These are phyloP conservation scores for Chrysoporthe deuterocubensis DNA, from an alignment of 2,329 filamentous ascomycete genomes.

Conservation along the genomic window DNA sequence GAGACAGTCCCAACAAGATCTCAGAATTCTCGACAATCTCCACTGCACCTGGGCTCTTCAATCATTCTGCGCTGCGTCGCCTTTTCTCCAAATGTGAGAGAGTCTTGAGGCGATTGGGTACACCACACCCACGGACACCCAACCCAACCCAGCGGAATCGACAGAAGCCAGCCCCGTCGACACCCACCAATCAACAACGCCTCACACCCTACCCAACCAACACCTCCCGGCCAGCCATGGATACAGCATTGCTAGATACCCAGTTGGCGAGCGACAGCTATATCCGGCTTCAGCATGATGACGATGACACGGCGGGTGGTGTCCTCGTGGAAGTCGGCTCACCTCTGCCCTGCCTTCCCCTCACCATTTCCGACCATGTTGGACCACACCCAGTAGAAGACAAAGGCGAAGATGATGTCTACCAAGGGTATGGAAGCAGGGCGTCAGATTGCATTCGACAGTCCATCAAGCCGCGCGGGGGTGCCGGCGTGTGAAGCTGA, in stretches of 20 bases:
- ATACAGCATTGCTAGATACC: conserved; percentile 14
- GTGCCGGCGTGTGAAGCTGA: background rate
- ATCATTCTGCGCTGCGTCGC: conserved; percentile 43
- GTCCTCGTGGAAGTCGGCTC: background rate
- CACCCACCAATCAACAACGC: conserved; percentile 1
- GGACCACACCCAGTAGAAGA: conserved; percentile 7
- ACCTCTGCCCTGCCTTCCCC: background rate
- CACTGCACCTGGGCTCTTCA: conserved; percentile 41
- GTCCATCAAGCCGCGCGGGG: conserved; percentile 13
- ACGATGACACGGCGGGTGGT: conserved; percentile 17
- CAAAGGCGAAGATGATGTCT: conserved; percentile 7
- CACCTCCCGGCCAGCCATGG: conserved; percentile 12
- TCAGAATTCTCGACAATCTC: conserved; percentile 41
- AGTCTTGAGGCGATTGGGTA: conserved; percentile 30
- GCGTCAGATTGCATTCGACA: background rate
- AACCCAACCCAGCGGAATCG: conserved; percentile 15
- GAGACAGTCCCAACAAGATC: conserved; percentile 33
- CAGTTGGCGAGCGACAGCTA: conserved; percentile 8
- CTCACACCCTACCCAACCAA: background rate
- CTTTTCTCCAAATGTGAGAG: conserved; percentile 42
- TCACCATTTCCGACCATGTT: conserved; percentile 13
- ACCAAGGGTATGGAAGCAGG: conserved; percentile 6
- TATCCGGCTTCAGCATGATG: conserved; percentile 20
- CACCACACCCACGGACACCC: conserved; percentile 16
- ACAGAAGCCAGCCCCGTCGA: background rate